Conservation (phyloP, 2,329 filamentous ascomycete genomes). For the Geosmithia putterillii region DNA sequence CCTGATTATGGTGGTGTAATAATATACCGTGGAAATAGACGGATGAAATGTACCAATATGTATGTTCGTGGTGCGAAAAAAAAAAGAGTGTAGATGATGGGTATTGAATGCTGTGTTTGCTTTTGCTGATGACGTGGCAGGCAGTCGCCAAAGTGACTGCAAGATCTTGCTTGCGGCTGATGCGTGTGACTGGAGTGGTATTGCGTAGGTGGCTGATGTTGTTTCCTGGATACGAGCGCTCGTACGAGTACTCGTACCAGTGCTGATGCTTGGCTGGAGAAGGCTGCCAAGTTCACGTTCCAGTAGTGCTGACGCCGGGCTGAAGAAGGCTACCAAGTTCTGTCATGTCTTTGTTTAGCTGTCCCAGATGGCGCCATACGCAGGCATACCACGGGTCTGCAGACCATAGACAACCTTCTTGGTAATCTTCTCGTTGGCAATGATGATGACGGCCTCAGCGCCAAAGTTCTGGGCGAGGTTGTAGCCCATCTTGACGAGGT, state of each 20-base stretch:
- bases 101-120: not conserved
- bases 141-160: too few relatives aligned
- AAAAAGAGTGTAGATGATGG: not conserved
- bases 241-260: too few relatives aligned
- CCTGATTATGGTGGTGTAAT: not conserved
- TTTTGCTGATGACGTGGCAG: not conserved
- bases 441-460: constrained; percentile 56
- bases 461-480: constrained; percentile 38
- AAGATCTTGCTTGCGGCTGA: too few relatives aligned
- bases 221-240: too few relatives aligned
- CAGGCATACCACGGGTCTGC: constrained; percentile 47
- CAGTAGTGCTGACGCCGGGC: too few relatives aligned
- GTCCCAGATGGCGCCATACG: constrained; percentile 61
- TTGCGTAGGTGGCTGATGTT: too few relatives aligned
- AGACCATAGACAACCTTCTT: constrained; percentile 50
- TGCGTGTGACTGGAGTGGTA: too few relatives aligned
- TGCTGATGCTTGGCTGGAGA: too few relatives aligned
- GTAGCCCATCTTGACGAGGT: constrained; percentile 26
- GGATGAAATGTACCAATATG: not conserved
- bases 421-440: constrained; percentile 53
- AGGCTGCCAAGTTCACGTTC: too few relatives aligned
- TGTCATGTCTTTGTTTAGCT: too few relatives aligned
- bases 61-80: not conserved
- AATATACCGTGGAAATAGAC: not conserved
- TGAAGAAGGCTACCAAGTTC: too few relatives aligned